Percentiles rank a stretch among this genome's conserved stretches.
Conservation (phyloP, 371 early-diverging fungal genomes). For the Mortierella sp. region DNA sequence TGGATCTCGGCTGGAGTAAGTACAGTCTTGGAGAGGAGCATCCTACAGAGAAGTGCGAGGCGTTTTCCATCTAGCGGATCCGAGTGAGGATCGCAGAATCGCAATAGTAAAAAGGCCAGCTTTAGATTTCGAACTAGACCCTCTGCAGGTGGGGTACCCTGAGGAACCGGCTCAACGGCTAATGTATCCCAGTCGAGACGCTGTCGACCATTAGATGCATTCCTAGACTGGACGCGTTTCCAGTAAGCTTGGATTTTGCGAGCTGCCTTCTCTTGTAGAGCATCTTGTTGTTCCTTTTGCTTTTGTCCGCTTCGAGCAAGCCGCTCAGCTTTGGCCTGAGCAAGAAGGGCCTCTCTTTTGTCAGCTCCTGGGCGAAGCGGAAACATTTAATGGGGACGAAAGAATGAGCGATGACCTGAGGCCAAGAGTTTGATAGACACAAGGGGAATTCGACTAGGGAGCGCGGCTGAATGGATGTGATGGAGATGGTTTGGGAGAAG, state of each 20-base stretch:
- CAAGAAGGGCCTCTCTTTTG: constrained; percentile 47
- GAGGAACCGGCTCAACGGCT: constrained; percentile 2
- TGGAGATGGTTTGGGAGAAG: too few species aligned
- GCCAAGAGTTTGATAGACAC: too few species aligned
- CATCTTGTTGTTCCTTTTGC: constrained; percentile 20
- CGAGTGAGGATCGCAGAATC: constrained; percentile 22
- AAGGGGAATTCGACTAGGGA: too few species aligned
- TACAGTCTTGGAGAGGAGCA: constrained; percentile 37
- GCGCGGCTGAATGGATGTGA: too few species aligned
- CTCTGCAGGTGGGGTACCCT: constrained; percentile 23
- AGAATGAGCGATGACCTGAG: not conserved
- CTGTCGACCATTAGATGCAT: constrained; percentile 10
- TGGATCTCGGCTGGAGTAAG: constrained; percentile 5
- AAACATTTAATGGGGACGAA: constrained; percentile 20
- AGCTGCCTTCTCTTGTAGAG: constrained; percentile 22
- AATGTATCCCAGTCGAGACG: constrained; percentile 44
- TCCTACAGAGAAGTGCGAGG: constrained; percentile 37
- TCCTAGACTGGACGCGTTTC: constrained; percentile 9
- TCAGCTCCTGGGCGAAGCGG: constrained; percentile 36
- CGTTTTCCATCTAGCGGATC: constrained; percentile 21
- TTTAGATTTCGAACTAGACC: constrained; percentile 41
- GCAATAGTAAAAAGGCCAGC: constrained; percentile 21
- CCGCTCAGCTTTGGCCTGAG: constrained; percentile 49
- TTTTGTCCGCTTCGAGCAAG: constrained; percentile 39
- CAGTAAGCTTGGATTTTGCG: constrained; percentile 29